phyloP scores from a whole-genome alignment of 2,329 filamentous ascomycete species.

The Reticulascus tulasneorum region DNA sequence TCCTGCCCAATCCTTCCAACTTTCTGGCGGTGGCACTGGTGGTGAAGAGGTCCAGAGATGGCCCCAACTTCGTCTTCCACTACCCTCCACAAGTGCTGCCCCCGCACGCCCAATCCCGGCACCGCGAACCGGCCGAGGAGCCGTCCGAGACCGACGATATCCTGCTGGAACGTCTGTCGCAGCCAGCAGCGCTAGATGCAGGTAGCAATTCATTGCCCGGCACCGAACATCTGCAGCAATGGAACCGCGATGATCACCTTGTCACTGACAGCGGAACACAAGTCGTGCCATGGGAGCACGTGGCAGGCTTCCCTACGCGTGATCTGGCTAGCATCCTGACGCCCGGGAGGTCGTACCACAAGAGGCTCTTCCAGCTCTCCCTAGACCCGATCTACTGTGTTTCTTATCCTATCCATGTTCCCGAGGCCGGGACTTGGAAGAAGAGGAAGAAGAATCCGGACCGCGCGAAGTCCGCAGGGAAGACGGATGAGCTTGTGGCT shows the following conservation, averaged over 20 bases:
- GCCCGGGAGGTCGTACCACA: slow-evolving; percentile 72
- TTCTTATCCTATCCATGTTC: slow-evolving; percentile 79
- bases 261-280: slow-evolving; percentile 53
- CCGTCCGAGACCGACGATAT: slow-evolving; percentile 46
- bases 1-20: slow-evolving; percentile 49
- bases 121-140: slow-evolving; percentile 28
- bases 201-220: slow-evolving; percentile 26
- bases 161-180: slow-evolving; percentile 42
- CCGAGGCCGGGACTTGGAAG: slow-evolving; percentile 72
- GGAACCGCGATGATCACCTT: slow-evolving; percentile 52
- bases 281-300: slow-evolving; percentile 65
- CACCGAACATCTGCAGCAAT: slow-evolving; percentile 36
- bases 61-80: slow-evolving; percentile 80
- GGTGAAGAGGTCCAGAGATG: slow-evolving; percentile 70
- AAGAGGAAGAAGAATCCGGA: slow-evolving; percentile 53
- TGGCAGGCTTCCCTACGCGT: slow-evolving; percentile 70
- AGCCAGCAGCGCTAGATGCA: slow-evolving; percentile 26
- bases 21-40: slow-evolving; percentile 70
- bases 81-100: slow-evolving; percentile 63
- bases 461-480: slow-evolving; percentile 15
- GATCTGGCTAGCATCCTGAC: slow-evolving; percentile 78
- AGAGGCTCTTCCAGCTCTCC: slow-evolving; percentile 75
- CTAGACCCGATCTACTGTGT: slow-evolving; percentile 77
- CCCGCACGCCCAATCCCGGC: slow-evolving; percentile 31
- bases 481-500: slow-evolving; percentile 23